Evolutionary conservation across 176 grass and related monocot genomes (phyloP).

Genomic region (Dendrocalamus sinicus): DNA sequence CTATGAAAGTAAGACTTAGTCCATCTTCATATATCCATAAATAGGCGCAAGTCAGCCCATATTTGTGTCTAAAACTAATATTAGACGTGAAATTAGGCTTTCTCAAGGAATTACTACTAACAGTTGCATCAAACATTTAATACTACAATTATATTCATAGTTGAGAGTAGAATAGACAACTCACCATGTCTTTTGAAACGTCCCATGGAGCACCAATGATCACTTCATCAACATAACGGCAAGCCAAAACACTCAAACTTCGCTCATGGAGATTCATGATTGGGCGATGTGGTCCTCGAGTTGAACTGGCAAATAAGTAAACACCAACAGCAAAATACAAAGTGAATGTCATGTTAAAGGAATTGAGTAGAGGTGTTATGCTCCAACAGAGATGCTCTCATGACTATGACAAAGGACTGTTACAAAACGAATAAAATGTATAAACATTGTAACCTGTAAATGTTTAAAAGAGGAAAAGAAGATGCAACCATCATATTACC

Average conservation of each 20-base stretch:
- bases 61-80: not conserved
- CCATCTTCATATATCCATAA: not conserved
- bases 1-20: not conserved
- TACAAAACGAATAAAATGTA: slow-evolving; percentile 30
- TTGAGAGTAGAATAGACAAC: slow-evolving; percentile 24
- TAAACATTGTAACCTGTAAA: slow-evolving; percentile 9
- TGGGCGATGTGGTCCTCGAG: slow-evolving; percentile 81
- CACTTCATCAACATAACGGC: slow-evolving; percentile 95
- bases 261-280: slow-evolving; percentile 96
- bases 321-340: not conserved
- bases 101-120: slow-evolving; percentile 17
- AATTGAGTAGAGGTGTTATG: slow-evolving; percentile 20
- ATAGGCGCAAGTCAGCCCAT: slow-evolving; percentile 28
- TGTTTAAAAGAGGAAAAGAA: slow-evolving; percentile 16
- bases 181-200: slow-evolving; percentile 93
- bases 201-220: slow-evolving; percentile 98
- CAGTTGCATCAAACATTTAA: not conserved
- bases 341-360: not conserved
- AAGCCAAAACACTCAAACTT: slow-evolving; percentile 98
- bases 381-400: slow-evolving; percentile 4
- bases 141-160: not conserved
- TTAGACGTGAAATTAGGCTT: not conserved
- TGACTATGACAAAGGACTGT: slow-evolving; percentile 1
- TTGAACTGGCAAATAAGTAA: slow-evolving; percentile 60
- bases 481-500: slow-evolving; percentile 52